A percentile compares a stretch with the other conserved stretches of the same genome.
Conservation (phyloP, 2,329 filamentous ascomycete species). For the Aspergillus sp. region DNA sequence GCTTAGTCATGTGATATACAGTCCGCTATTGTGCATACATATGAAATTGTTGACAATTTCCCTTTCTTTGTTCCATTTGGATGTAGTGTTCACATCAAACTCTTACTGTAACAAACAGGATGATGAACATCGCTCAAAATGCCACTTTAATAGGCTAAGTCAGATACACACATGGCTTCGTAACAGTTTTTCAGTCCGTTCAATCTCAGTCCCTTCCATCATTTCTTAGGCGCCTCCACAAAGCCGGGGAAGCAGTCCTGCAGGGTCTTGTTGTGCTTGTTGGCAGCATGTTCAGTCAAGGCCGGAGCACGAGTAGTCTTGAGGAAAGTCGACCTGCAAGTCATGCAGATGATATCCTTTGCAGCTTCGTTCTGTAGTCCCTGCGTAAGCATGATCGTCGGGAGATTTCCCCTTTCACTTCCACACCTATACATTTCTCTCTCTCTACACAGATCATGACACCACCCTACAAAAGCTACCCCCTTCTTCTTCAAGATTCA, state of each 20-base stretch:
- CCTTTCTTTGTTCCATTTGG: neutral
- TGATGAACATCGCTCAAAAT: neutral
- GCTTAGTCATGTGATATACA: neutral
- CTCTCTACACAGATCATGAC: neutral
- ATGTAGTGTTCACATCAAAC: neutral
- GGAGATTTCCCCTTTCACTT: neutral
- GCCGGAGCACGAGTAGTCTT: slow-evolving; percentile 73
- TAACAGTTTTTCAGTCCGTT: neutral
- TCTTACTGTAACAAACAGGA: neutral
- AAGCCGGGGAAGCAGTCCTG: slow-evolving; percentile 67
- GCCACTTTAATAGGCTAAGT: neutral
- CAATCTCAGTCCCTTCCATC: neutral
- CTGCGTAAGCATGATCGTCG: neutral
- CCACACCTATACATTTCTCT: neutral
- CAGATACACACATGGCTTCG: neutral
- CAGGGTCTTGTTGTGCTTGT: slow-evolving; percentile 75
- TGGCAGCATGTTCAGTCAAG: slow-evolving; percentile 69
- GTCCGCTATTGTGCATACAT: neutral
- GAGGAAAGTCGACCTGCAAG: slow-evolving; percentile 77
- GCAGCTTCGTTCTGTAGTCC: slow-evolving; percentile 66
- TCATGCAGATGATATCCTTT: slow-evolving; percentile 73
- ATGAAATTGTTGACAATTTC: neutral
- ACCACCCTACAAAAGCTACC: neutral
- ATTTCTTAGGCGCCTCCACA: slow-evolving; percentile 17
- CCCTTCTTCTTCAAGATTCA: neutral